Percentiles rank a stretch among this genome's conserved stretches.
phyloP scores from a whole-genome alignment of 495 filamentous ascomycete genomes.

The Hypoxylon trugodes region DNA sequence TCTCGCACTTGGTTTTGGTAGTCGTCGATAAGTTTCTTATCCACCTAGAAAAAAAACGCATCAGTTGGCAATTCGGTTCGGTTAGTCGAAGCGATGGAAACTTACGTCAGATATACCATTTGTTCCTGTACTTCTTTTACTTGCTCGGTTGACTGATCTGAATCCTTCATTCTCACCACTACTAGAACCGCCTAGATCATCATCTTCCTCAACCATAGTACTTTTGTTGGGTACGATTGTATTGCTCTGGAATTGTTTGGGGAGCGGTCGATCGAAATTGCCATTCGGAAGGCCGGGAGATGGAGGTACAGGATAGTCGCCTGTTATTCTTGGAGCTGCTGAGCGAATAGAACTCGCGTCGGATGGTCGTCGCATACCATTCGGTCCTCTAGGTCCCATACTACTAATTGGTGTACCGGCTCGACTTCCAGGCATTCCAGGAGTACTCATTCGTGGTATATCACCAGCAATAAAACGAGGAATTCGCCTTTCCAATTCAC shows the following conservation, averaged over 20 bases:
- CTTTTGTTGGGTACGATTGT: constrained; percentile 98
- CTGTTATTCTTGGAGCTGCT: constrained; percentile 47
- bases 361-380: constrained; percentile 58
- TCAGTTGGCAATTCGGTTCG: constrained; percentile 5
- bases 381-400: constrained; percentile 56
- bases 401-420: constrained; percentile 65
- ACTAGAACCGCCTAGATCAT: constrained; percentile 61
- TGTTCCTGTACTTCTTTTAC: constrained; percentile 64
- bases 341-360: constrained; percentile 62
- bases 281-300: constrained; percentile 53
- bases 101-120: constrained; percentile 60
- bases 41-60: constrained; percentile 58
- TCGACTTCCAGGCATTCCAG: constrained; percentile 62
- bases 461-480: constrained; percentile 77
- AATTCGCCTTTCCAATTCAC: constrained; percentile 89
- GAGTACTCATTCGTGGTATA: constrained; percentile 73
- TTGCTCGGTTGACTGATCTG: constrained; percentile 58
- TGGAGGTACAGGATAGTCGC: constrained; percentile 57
- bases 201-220: constrained; percentile 97
- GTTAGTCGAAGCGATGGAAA: neutral
- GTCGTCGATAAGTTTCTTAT: constrained; percentile 76
- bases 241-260: constrained; percentile 93
- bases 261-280: constrained; percentile 65
- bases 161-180: constrained; percentile 66
- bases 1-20: constrained; percentile 79